Conservation (phyloP, 2,329 filamentous ascomycete species). For the Macrophomina phaseolina region DNA sequence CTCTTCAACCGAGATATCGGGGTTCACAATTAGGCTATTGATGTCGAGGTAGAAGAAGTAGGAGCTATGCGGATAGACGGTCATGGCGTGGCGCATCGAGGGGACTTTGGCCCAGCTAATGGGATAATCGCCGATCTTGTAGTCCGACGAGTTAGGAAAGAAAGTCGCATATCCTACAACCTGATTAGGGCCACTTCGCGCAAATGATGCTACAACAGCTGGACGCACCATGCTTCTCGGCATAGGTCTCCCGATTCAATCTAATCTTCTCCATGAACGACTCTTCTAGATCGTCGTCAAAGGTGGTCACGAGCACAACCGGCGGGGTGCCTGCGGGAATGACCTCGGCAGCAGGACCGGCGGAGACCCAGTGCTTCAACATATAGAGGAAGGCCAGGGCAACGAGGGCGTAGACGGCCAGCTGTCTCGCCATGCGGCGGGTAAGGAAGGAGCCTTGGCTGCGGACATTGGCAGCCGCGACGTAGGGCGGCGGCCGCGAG, state of each 20-base stretch:
- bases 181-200: constrained; percentile 10
- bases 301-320: constrained; percentile 81
- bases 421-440: constrained; percentile 66
- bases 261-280: constrained; percentile 75
- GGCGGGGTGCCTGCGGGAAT: constrained; percentile 40
- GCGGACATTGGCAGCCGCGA: constrained; percentile 51
- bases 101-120: constrained; percentile 78
- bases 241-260: constrained; percentile 85
- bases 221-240: constrained; percentile 77
- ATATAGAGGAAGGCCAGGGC: constrained; percentile 67
- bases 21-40: constrained; percentile 88
- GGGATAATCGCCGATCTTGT: constrained; percentile 67
- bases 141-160: constrained; percentile 77
- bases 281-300: constrained; percentile 71
- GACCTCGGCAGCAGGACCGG: constrained; percentile 4
- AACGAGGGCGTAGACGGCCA: constrained; percentile 59
- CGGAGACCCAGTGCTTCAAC: constrained; percentile 51
- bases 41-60: constrained; percentile 90
- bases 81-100: constrained; percentile 86
- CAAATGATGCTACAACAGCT: background rate
- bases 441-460: constrained; percentile 61
- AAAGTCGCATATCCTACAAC: constrained; percentile 80
- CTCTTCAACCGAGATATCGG: constrained; percentile 69
- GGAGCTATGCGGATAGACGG: constrained; percentile 74
- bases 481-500: constrained; percentile 76